Percentiles rank a stretch among this genome's conserved stretches.
phyloP scores from a whole-genome alignment of 768 basidiomycete genomes.

The Rhodocollybia butyracea region DNA sequence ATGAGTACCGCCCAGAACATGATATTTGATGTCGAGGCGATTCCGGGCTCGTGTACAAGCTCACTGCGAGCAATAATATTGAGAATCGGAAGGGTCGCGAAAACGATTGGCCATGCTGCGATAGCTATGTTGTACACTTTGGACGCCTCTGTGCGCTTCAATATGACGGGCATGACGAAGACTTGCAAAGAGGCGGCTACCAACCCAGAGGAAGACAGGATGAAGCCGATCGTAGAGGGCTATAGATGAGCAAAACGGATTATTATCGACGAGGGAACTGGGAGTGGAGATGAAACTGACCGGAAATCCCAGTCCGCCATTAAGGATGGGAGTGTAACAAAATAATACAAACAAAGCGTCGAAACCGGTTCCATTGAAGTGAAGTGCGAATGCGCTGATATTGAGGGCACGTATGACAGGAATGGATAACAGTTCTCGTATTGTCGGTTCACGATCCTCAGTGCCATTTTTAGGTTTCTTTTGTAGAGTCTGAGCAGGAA shows the following conservation, averaged over 20 bases:
- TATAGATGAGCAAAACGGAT: conserved; percentile 4
- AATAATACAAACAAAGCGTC: conserved; percentile 71
- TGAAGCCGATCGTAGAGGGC: conserved; percentile 46
- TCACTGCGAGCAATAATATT: conserved; percentile 8
- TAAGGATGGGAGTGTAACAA: conserved; percentile 56
- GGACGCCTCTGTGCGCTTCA: conserved; percentile 46
- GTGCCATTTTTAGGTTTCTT: background rate
- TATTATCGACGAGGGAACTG: too few relatives aligned
- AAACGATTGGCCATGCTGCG: conserved; percentile 49
- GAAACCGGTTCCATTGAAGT: conserved; percentile 55
- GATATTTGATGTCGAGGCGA: background rate
- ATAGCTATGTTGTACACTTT: conserved; percentile 53
- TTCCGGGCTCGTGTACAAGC: background rate
- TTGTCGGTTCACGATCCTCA: background rate
- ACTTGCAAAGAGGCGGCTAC: conserved; percentile 47
- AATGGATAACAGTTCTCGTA: conserved; percentile 41
- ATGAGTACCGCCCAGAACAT: background rate
- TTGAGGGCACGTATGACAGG: conserved; percentile 53
- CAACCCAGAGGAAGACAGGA: conserved; percentile 47
- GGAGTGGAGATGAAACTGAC: conserved; percentile 30
- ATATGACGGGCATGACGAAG: conserved; percentile 49
- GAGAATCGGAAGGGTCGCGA: conserved; percentile 38
- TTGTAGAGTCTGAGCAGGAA: background rate
- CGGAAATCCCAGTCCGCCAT: conserved; percentile 57
- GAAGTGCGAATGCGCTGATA: conserved; percentile 48